Conservation (phyloP, 2,329 filamentous ascomycete genomes). For the Myriosclerotinia curreyana region DNA sequence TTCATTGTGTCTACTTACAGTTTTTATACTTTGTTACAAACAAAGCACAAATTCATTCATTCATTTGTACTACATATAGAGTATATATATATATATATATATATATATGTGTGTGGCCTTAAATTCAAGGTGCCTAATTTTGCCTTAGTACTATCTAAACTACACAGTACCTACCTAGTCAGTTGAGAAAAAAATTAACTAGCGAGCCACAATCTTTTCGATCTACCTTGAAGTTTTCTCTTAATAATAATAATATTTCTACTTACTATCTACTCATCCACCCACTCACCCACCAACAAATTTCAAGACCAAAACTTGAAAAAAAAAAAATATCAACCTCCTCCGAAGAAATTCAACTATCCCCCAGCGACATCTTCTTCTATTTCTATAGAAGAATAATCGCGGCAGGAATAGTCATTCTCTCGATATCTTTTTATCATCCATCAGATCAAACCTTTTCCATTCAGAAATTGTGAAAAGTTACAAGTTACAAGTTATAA, state of each 20-base stretch:
- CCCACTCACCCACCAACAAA: slow-evolving; percentile 6
- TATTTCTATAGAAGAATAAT: slow-evolving; percentile 37
- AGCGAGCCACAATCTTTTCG: slow-evolving; percentile 21
- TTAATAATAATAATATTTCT: slow-evolving; percentile 1
- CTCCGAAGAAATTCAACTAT: slow-evolving; percentile 5
- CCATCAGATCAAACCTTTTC: too few relatives aligned
- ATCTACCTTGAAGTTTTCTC: slow-evolving; percentile 12
- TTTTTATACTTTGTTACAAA: too few relatives aligned
- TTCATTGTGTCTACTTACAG: too few relatives aligned
- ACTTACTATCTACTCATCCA: not conserved
- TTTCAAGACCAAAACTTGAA: slow-evolving; percentile 20
- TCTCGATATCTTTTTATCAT: slow-evolving; percentile 26
- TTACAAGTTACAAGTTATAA: too few relatives aligned
- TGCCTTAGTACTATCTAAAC: too few relatives aligned
- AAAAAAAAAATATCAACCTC: slow-evolving; percentile 11
- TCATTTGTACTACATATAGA: too few relatives aligned
- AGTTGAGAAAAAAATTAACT: slow-evolving; percentile 1
- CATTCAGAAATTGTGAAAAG: too few relatives aligned
- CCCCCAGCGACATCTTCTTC: slow-evolving; percentile 34
- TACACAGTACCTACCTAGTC: too few relatives aligned
- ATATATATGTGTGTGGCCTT: too few relatives aligned
- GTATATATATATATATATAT: too few relatives aligned
- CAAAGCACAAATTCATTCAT: too few relatives aligned
- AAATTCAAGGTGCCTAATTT: too few relatives aligned
- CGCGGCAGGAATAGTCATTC: slow-evolving; percentile 31